Percentiles rank a stretch among this genome's conserved stretches.
These are phyloP conservation scores for Teunomyces panamensis DNA, from an alignment of 805 yeast species.

Conservation along the genomic window DNA sequence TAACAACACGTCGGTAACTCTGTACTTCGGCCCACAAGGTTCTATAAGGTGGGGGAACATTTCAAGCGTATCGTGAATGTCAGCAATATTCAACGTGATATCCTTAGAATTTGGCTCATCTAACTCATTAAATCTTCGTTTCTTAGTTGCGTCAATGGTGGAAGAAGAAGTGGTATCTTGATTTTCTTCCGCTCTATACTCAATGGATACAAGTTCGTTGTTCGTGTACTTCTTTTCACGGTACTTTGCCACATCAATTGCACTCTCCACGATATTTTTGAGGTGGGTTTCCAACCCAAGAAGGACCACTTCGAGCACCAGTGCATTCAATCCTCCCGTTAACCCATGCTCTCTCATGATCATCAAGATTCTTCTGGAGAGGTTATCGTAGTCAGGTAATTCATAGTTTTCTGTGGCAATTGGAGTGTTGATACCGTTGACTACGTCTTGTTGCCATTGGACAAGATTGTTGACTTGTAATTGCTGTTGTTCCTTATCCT, in stretches of 20 bases:
- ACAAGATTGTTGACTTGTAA: slow-evolving; percentile 51
- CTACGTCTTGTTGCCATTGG: slow-evolving; percentile 91
- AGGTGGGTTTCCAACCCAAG: slow-evolving; percentile 83
- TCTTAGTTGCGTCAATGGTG: slow-evolving; percentile 11
- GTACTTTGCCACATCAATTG: slow-evolving; percentile 68
- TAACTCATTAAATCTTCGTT: slow-evolving; percentile 19
- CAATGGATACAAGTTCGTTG: slow-evolving; percentile 29
- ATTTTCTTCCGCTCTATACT: slow-evolving; percentile 13
- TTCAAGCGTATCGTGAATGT: slow-evolving; percentile 60
- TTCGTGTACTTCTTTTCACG: slow-evolving; percentile 47
- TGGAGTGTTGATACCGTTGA: slow-evolving; percentile 80
- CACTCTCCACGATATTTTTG: slow-evolving; percentile 67
- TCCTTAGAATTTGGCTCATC: slow-evolving; percentile 12
- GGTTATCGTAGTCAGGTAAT: slow-evolving; percentile 72
- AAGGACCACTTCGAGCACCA: slow-evolving; percentile 70
- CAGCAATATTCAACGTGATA: slow-evolving; percentile 59
- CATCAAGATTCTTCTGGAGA: slow-evolving; percentile 71
- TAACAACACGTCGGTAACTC: slow-evolving; percentile 40
- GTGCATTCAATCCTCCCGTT: slow-evolving; percentile 73
- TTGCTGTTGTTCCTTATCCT: slow-evolving; percentile 45
- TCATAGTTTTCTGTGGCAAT: slow-evolving; percentile 74
- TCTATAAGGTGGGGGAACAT: slow-evolving; percentile 67
- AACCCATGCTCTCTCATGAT: slow-evolving; percentile 88
- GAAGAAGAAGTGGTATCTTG: slow-evolving; percentile 8
- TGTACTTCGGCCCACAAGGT: slow-evolving; percentile 58